These are phyloP conservation scores for Friedmanniomyces endolithicus DNA, from an alignment of 495 filamentous ascomycete species.

Conservation along the genomic window DNA sequence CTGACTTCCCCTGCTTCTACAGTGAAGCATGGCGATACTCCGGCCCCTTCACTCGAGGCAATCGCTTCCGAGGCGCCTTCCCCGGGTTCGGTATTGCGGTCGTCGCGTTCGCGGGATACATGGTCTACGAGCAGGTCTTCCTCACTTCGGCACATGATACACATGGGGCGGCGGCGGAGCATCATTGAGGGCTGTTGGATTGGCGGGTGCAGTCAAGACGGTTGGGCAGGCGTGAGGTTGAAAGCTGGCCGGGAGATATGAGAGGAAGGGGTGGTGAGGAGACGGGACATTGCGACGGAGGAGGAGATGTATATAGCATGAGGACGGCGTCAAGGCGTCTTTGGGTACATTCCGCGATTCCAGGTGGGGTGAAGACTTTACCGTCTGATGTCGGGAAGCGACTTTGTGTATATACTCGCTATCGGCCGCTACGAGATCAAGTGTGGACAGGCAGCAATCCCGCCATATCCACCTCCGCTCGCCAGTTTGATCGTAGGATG, in stretches of 20 bases:
- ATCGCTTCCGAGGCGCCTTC: slow-evolving; percentile 74
- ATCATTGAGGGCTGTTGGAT: slow-evolving; percentile 8
- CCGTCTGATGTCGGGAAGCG: too few species aligned
- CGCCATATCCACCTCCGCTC: too few species aligned
- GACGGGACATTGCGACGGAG: neutral
- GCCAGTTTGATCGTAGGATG: too few species aligned
- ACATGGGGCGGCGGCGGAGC: slow-evolving; percentile 27
- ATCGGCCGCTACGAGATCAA: too few species aligned
- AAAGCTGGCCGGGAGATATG: too few species aligned
- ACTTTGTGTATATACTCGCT: too few species aligned
- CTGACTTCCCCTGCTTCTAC: neutral
- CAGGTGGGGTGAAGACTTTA: too few species aligned
- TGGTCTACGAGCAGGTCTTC: slow-evolving; percentile 77
- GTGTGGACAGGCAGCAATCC: too few species aligned
- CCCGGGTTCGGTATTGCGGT: slow-evolving; percentile 85
- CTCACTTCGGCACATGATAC: slow-evolving; percentile 58
- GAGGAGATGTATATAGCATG: neutral
- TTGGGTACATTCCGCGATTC: too few species aligned
- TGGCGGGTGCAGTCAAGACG: too few species aligned
- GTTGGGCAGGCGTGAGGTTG: too few species aligned
- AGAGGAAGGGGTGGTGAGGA: too few species aligned
- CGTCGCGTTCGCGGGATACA: slow-evolving; percentile 81
- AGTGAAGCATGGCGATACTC: slow-evolving; percentile 93
- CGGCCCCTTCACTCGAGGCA: slow-evolving; percentile 74
- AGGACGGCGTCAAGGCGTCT: neutral